These are phyloP conservation scores for Scheffersomyces coipomensis DNA, from an alignment of 805 yeast species.

Conservation along the genomic window DNA sequence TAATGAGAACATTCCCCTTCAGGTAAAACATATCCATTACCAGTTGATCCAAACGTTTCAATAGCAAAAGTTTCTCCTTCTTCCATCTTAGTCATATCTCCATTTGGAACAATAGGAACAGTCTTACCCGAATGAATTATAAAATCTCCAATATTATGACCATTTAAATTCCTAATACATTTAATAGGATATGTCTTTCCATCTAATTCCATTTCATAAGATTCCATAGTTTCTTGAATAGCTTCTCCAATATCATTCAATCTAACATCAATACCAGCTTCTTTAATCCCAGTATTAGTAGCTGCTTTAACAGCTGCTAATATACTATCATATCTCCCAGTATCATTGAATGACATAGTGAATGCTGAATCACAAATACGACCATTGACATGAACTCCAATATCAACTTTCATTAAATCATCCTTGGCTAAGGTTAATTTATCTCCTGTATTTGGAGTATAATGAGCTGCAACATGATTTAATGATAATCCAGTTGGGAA, in stretches of 20 bases:
- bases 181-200: slow-evolving; percentile 85
- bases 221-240: slow-evolving; percentile 95
- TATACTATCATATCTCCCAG: slow-evolving; percentile 66
- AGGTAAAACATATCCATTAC: slow-evolving; percentile 81
- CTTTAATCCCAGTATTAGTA: slow-evolving; percentile 88
- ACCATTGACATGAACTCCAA: slow-evolving; percentile 96
- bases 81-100: slow-evolving; percentile 96
- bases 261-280: slow-evolving; percentile 95
- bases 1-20: slow-evolving; percentile 96
- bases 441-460: slow-evolving; percentile 96
- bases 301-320: slow-evolving; percentile 88
- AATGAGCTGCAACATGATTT: slow-evolving; percentile 96
- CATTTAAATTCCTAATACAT: slow-evolving; percentile 88
- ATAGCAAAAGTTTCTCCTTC: slow-evolving; percentile 98
- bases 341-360: slow-evolving; percentile 80
- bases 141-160: slow-evolving; percentile 86
- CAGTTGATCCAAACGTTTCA: slow-evolving; percentile 97
- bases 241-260: slow-evolving; percentile 94
- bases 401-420: slow-evolving; percentile 95
- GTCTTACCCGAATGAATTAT: slow-evolving; percentile 92
- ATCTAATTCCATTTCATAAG: slow-evolving; percentile 86
- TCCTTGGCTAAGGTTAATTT: slow-evolving; percentile 75
- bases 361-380: slow-evolving; percentile 93
- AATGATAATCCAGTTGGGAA: slow-evolving; percentile 97
- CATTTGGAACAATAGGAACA: slow-evolving; percentile 93